Evolutionary conservation across 2,329 filamentous ascomycete genomes (phyloP).

Genomic region (Colletotrichum coccodes): DNA sequence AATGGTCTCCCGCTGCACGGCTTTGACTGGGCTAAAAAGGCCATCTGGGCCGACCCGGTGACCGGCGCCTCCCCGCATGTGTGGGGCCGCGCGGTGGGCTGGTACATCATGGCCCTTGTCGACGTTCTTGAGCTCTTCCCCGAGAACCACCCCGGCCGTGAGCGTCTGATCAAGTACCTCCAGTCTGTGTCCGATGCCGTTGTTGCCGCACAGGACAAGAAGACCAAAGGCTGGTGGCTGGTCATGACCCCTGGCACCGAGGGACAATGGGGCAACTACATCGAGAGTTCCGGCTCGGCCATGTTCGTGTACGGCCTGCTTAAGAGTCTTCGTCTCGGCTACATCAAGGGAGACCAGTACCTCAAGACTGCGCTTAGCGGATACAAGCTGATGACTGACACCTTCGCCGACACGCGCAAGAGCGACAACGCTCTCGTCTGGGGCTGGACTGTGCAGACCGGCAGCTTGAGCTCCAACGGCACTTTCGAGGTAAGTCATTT

Average conservation of each 20-base stretch:
- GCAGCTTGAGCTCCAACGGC: conserved; percentile 47
- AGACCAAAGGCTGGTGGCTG: conserved; percentile 50
- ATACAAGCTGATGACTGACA: conserved; percentile 53
- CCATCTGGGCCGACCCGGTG: conserved; percentile 57
- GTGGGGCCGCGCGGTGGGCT: conserved; percentile 58
- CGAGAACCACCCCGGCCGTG: conserved; percentile 45
- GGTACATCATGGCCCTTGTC: conserved; percentile 51
- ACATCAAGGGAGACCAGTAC: conserved; percentile 43
- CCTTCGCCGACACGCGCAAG: conserved; percentile 54
- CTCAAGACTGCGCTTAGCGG: conserved; percentile 51
- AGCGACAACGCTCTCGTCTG: conserved; percentile 54
- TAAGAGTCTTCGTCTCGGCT: conserved; percentile 47
- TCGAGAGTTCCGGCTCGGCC: conserved; percentile 47
- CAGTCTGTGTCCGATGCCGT: conserved; percentile 52
- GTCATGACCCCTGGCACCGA: conserved; percentile 48
- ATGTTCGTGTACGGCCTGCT: conserved; percentile 50
- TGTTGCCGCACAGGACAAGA: conserved; percentile 51
- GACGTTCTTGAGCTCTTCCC: conserved; percentile 58
- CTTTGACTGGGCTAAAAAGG: conserved; percentile 57
- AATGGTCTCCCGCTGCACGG: conserved; percentile 60
- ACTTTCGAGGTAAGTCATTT: conserved; percentile 50
- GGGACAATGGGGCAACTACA: conserved; percentile 44
- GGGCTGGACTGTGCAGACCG: conserved; percentile 46
- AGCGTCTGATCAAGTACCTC: conserved; percentile 51
- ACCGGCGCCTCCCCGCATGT: conserved; percentile 60